phyloP scores from a whole-genome alignment of 1,284 basidiomycete species.

The Ceratobasidium sp. region DNA sequence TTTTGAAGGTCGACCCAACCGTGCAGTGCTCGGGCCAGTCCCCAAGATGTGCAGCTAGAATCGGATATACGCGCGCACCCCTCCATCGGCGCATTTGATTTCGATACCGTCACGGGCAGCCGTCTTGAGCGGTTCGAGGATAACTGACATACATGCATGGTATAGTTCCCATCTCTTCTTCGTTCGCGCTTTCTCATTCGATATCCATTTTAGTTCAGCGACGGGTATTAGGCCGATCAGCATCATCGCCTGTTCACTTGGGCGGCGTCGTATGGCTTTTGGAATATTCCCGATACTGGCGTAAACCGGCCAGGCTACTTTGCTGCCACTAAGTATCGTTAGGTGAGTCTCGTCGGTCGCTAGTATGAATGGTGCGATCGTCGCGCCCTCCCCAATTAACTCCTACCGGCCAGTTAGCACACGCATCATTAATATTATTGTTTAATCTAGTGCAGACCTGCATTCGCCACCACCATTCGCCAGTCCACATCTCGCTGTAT shows the following conservation, averaged over 20 bases:
- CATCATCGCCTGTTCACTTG: constrained; percentile 14
- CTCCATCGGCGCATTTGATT: constrained; percentile 47
- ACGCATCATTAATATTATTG: not conserved
- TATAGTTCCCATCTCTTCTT: constrained; percentile 45
- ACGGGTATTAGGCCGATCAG: constrained; percentile 45
- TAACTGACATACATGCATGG: constrained; percentile 47
- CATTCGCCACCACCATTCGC: constrained; percentile 42
- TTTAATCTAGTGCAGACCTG: constrained; percentile 26
- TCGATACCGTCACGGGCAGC: constrained; percentile 42
- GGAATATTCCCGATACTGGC: constrained; percentile 45
- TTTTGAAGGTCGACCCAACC: constrained; percentile 31
- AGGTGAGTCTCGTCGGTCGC: constrained; percentile 42
- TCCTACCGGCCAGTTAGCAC: too few relatives aligned
- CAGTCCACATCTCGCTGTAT: constrained; percentile 43
- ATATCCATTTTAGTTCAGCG: not conserved
- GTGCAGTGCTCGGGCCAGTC: constrained; percentile 51
- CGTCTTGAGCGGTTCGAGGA: constrained; percentile 45
- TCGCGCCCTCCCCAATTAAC: constrained; percentile 28
- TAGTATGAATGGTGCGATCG: constrained; percentile 33
- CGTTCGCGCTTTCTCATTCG: not conserved
- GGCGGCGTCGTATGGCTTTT: constrained; percentile 27
- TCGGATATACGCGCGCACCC: constrained; percentile 40
- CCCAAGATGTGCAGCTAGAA: constrained; percentile 50
- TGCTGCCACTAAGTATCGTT: constrained; percentile 37
- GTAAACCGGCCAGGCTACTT: constrained; percentile 46